Evolutionary conservation across 768 basidiomycete genomes (phyloP).

Genomic region (Lactarius vividus): DNA sequence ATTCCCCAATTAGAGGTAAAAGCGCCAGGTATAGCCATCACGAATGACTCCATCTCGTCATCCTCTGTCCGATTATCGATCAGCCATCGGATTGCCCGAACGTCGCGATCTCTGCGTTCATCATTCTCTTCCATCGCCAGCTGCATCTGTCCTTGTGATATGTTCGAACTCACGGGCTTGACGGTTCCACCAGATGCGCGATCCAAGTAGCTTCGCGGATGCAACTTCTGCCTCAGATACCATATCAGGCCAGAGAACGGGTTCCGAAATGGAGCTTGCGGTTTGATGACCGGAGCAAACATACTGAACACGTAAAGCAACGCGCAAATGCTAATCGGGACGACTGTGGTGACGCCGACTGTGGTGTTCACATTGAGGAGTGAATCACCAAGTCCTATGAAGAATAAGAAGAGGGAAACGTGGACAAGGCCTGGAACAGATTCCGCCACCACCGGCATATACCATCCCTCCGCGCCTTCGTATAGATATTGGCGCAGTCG

Average conservation of each 20-base stretch:
- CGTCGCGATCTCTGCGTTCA: slow-evolving; percentile 1
- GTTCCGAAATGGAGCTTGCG: slow-evolving; percentile 14
- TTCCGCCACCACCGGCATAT: slow-evolving; percentile 42
- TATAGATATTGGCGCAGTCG: slow-evolving; percentile 39
- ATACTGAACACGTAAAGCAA: slow-evolving; percentile 18
- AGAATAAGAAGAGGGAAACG: slow-evolving; percentile 47
- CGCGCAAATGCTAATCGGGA: slow-evolving; percentile 13
- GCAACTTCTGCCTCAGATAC: slow-evolving; percentile 9
- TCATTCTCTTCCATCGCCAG: slow-evolving; percentile 5
- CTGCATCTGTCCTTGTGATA: background rate
- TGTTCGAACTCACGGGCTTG: slow-evolving; percentile 1
- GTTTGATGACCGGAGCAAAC: slow-evolving; percentile 3
- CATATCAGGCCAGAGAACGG: slow-evolving; percentile 14
- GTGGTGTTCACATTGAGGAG: slow-evolving; percentile 33
- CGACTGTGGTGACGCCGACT: slow-evolving; percentile 9
- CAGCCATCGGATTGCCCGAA: background rate
- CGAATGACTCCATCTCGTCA: slow-evolving; percentile 8
- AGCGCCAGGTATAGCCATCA: background rate
- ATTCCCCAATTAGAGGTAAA: background rate
- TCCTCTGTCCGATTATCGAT: slow-evolving; percentile 1
- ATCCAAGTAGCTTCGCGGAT: background rate
- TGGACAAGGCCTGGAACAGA: slow-evolving; percentile 48
- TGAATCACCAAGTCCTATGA: slow-evolving; percentile 47
- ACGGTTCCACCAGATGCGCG: background rate
- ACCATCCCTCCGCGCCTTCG: slow-evolving; percentile 40